Conservation (phyloP, 768 basidiomycete genomes). For the Boletus tomentosulus region DNA sequence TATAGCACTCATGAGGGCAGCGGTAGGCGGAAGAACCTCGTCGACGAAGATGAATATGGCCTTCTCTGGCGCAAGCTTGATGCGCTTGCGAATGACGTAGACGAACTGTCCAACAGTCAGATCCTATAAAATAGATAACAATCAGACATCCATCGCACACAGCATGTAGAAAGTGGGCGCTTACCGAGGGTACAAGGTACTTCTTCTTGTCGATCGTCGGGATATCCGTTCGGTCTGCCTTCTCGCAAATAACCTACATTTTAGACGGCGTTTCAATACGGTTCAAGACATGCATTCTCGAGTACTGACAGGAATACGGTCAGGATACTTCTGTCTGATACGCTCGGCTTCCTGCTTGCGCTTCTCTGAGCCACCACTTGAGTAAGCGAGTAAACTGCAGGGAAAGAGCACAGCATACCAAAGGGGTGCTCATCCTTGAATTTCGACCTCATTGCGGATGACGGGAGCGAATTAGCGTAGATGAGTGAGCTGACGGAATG, state of each 20-base stretch:
- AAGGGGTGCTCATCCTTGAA: constrained; percentile 99
- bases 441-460: constrained; percentile 75
- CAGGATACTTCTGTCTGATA: constrained; percentile 97
- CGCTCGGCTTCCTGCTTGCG: constrained; percentile 99
- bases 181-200: constrained; percentile 94
- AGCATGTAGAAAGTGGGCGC: constrained; percentile 24
- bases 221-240: constrained; percentile 97
- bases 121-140: constrained; percentile 50
- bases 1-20: constrained; percentile 96
- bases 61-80: constrained; percentile 99
- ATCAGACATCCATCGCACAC: constrained; percentile 27
- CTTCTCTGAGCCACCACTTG: constrained; percentile 63
- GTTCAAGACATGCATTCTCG: constrained; percentile 3
- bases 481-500: constrained; percentile 3
- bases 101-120: constrained; percentile 98
- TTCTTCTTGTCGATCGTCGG: constrained; percentile 99
- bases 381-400: constrained; percentile 33
- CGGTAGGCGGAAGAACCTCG: constrained; percentile 96
- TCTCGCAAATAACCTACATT: constrained; percentile 95
- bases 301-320: constrained; percentile 86
- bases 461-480: constrained; percentile 1
- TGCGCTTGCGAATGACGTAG: constrained; percentile 99
- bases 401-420: constrained; percentile 47
- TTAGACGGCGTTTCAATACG: constrained; percentile 6
- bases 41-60: constrained; percentile 99